Base-by-base conservation (phyloP, 1,284 basidiomycete species). In the Vanrija sp. region DNA sequence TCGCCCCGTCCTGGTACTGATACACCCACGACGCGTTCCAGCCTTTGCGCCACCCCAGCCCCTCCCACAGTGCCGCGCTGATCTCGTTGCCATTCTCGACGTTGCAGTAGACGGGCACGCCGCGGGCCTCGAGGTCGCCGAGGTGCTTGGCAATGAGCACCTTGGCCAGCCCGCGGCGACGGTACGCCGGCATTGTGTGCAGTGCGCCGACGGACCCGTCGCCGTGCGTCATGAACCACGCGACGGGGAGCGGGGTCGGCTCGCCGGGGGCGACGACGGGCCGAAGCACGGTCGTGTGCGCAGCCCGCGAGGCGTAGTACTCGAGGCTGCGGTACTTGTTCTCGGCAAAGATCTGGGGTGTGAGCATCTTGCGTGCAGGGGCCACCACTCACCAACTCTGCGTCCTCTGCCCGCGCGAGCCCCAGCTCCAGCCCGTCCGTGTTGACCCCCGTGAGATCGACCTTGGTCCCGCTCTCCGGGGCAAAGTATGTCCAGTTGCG, bases 131-230 rank as follows among this genome's bases (percentile, higher is more conserved):
- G n/a, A 12, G n/a, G 7, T 18, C 6, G 19, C 45, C 18, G 10
- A 69, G 44, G 6, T 59, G 54, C 14, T 56, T 46, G 0, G 51
- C 39, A 2, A 64, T 56, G 9, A 69, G 54, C 45, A 50, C 49
- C 24, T 53, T 55, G 2, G 65, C 67, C 4, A 67, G 56, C 1
- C 67, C 67, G 15, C 55, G 45, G 9, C 65, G 42, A 0, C 67
- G 54, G 45, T 60, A 54, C 8, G 36, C 45, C 1, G 63, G 56
- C 19, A 57, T 31, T 14, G 61, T 62, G 49, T 59, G 62, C 5
- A 69, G 59, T 12, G 65, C 60, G 12, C 64, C 67, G 3, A 59
- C 48, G 10, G 60, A 55, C 3, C 59, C 60, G 43, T 65, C 65
- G 4, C 57, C 46, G 41, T 63, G 61, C 1, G 61, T 63, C 23